Evolutionary conservation across 1,284 basidiomycete genomes (phyloP).

Genomic region (Trametes sp.): DNA sequence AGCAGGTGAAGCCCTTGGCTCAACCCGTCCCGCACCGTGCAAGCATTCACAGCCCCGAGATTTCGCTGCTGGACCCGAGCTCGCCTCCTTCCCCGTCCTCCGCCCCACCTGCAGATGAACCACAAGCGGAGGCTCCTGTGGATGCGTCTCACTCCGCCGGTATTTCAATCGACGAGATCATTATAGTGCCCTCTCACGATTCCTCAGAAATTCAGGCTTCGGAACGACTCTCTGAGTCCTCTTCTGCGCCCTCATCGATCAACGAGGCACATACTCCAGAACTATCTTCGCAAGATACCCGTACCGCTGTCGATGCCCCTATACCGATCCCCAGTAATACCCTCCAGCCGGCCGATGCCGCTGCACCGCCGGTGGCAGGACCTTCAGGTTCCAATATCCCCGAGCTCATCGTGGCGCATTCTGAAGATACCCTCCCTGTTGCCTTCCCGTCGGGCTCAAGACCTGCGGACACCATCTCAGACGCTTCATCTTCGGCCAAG

Average conservation of each 20-base stretch:
- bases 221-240: not conserved
- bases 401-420: too few relatives aligned
- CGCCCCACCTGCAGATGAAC: not conserved
- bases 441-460: not conserved
- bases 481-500: not conserved
- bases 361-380: not conserved
- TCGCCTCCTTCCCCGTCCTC: not conserved
- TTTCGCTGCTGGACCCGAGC: constrained; percentile 2
- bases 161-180: constrained; percentile 18
- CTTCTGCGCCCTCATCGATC: not conserved
- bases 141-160: not conserved
- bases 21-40: constrained; percentile 25
- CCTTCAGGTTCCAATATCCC: not conserved
- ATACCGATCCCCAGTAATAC: not conserved
- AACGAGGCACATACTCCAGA: not conserved
- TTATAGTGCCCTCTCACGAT: constrained; percentile 8
- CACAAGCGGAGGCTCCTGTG: not conserved
- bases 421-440: not conserved
- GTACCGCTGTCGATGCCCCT: not conserved
- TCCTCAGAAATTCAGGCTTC: not conserved
- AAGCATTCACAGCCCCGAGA: constrained; percentile 4
- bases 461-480: too few relatives aligned
- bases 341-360: not conserved
- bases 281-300: not conserved
- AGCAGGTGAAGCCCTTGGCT: not conserved